These are phyloP conservation scores for Fusarium setosum DNA, from an alignment of 2,329 filamentous ascomycete genomes.

Conservation along the genomic window DNA sequence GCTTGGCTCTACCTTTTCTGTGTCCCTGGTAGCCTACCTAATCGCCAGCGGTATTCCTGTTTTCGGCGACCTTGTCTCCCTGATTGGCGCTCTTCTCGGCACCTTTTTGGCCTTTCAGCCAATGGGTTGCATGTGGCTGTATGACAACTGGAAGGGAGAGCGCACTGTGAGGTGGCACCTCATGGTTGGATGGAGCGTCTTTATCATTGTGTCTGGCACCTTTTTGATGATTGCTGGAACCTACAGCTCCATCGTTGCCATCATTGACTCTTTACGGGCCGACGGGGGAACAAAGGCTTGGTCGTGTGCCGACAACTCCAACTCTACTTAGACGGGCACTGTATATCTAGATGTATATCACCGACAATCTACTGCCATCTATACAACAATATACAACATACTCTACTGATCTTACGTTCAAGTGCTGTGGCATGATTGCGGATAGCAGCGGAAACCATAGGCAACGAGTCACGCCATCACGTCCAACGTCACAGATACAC, in stretches of 20 bases:
- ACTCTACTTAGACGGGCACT: conserved; percentile 21
- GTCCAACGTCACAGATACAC: neutral
- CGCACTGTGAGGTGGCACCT: neutral
- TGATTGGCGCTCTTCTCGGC: conserved; percentile 42
- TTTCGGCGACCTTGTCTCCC: conserved; percentile 38
- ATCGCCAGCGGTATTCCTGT: conserved; percentile 33
- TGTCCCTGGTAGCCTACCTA: conserved; percentile 39
- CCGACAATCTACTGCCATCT: neutral
- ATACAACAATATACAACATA: neutral
- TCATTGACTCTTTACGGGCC: conserved; percentile 46
- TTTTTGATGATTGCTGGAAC: conserved; percentile 58
- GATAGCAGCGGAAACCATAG: neutral
- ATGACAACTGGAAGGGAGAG: conserved; percentile 34
- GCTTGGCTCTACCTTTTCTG: conserved; percentile 41
- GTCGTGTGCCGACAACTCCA: conserved; percentile 57
- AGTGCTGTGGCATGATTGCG: neutral
- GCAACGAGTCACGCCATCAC: neutral
- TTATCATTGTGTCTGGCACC: conserved; percentile 16
- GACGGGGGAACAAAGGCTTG: conserved; percentile 51
- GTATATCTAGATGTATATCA: neutral
- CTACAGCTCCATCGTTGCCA: conserved; percentile 53
- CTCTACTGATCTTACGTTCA: neutral
- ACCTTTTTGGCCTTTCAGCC: conserved; percentile 42
- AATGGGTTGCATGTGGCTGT: conserved; percentile 43
- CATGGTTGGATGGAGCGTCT: conserved; percentile 7